Conservation (phyloP, 768 basidiomycete genomes). For the Jaapia argillacea region DNA sequence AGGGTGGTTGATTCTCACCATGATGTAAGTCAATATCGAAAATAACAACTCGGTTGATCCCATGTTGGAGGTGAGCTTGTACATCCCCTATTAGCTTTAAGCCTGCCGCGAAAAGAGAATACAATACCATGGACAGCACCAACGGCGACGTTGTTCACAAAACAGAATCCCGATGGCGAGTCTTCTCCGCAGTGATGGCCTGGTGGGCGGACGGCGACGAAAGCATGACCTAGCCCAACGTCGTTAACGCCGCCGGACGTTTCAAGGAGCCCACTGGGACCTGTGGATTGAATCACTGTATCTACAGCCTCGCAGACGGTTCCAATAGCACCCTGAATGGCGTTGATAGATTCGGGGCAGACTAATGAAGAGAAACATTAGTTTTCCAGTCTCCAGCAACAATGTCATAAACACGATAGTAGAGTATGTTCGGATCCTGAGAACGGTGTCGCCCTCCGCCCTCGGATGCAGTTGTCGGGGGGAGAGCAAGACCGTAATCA, state of each 20-base stretch:
- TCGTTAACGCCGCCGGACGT: too few species aligned
- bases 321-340: slow-evolving; percentile 74
- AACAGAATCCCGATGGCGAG: slow-evolving; percentile 88
- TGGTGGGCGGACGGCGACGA: slow-evolving; percentile 82
- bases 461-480: too few species aligned
- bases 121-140: slow-evolving; percentile 78
- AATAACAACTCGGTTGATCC: slow-evolving; percentile 70
- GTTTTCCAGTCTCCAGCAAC: background rate
- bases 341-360: slow-evolving; percentile 64
- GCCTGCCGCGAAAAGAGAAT: too few species aligned
- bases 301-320: slow-evolving; percentile 89
- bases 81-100: too few species aligned
- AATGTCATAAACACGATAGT: too few species aligned
- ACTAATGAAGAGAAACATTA: slow-evolving; percentile 32
- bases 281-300: slow-evolving; percentile 28
- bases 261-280: background rate
- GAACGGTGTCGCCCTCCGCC: too few species aligned
- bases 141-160: slow-evolving; percentile 88
- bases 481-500: too few species aligned
- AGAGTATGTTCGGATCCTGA: too few species aligned
- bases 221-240: too few species aligned
- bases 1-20: slow-evolving; percentile 30
- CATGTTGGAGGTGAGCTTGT: slow-evolving; percentile 75
- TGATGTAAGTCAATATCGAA: slow-evolving; percentile 93
- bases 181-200: slow-evolving; percentile 94